Evolutionary conservation across 176 grass and related monocot species (phyloP).

Genomic region (Phyllostachys edulis): DNA sequence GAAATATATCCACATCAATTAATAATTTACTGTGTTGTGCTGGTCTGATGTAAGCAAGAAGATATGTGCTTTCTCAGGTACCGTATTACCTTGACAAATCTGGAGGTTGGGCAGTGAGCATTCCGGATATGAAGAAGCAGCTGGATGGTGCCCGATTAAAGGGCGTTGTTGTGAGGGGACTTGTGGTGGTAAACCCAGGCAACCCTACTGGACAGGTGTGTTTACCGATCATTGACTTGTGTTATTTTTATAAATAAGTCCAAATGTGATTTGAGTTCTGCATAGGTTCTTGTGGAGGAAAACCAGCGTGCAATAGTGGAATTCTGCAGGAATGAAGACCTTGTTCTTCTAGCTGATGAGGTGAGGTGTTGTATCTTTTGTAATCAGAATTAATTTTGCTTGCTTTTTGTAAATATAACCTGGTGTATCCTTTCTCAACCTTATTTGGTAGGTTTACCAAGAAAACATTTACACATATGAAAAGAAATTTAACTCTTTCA

Average conservation of each 20-base stretch:
- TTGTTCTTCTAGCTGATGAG: slow-evolving; percentile 89
- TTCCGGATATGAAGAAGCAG: slow-evolving; percentile 63
- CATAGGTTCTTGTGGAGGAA: slow-evolving; percentile 56
- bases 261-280: slow-evolving; percentile 15
- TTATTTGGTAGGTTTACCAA: slow-evolving; percentile 72
- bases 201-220: slow-evolving; percentile 83
- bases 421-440: neutral
- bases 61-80: slow-evolving; percentile 44
- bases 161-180: slow-evolving; percentile 55
- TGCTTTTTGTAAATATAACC: neutral
- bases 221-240: neutral
- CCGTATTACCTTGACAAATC: slow-evolving; percentile 72
- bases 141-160: slow-evolving; percentile 56
- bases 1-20: neutral
- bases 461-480: slow-evolving; percentile 61
- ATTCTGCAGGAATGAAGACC: slow-evolving; percentile 66
- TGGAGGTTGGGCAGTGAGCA: slow-evolving; percentile 55
- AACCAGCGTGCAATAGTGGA: slow-evolving; percentile 65
- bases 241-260: neutral
- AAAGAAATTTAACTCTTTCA: slow-evolving; percentile 88
- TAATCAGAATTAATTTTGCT: neutral
- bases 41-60: neutral
- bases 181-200: slow-evolving; percentile 82
- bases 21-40: neutral
- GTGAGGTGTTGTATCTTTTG: slow-evolving; percentile 35